A percentile compares a stretch with the other conserved stretches of the same genome.
These are phyloP conservation scores for Nemania abortiva DNA, from an alignment of 2,329 filamentous ascomycete genomes.

Conservation along the genomic window DNA sequence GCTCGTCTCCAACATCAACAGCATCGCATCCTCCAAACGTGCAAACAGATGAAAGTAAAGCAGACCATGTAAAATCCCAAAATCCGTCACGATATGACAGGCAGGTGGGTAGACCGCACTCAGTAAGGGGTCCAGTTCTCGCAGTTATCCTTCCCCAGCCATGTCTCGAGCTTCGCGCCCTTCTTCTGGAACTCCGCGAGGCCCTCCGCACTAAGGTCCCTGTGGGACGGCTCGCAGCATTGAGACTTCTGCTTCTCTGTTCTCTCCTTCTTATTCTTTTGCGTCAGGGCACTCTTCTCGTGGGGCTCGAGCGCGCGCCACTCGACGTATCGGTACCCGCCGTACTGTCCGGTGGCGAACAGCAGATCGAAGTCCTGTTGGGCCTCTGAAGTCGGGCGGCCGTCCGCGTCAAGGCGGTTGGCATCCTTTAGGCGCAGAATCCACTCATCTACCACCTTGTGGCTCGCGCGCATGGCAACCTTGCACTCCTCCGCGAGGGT, in stretches of 20 bases:
- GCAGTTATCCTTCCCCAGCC: slow-evolving; percentile 16
- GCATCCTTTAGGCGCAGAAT: background rate
- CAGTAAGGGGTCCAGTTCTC: slow-evolving; percentile 28
- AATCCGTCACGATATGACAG: background rate
- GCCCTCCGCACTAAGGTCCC: background rate
- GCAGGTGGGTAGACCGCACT: background rate
- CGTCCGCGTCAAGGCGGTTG: background rate
- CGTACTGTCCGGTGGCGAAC: background rate
- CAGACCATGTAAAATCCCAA: background rate
- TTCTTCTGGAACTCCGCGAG: background rate
- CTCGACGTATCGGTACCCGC: slow-evolving; percentile 23
- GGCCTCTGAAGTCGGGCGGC: background rate
- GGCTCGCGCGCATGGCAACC: background rate
- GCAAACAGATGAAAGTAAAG: background rate
- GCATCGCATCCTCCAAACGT: background rate
- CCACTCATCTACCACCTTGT: slow-evolving; percentile 14
- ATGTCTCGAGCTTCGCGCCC: slow-evolving; percentile 30
- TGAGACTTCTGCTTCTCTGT: background rate
- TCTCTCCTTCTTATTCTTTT: background rate
- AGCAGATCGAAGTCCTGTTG: slow-evolving; percentile 8
- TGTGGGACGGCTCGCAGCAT: background rate
- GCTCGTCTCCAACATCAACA: background rate
- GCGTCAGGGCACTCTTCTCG: background rate
- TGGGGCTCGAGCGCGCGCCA: slow-evolving; percentile 6
- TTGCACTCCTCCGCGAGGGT: background rate